Conservation (phyloP, 371 early-diverging fungal species). For the Umbelopsis sp. region DNA sequence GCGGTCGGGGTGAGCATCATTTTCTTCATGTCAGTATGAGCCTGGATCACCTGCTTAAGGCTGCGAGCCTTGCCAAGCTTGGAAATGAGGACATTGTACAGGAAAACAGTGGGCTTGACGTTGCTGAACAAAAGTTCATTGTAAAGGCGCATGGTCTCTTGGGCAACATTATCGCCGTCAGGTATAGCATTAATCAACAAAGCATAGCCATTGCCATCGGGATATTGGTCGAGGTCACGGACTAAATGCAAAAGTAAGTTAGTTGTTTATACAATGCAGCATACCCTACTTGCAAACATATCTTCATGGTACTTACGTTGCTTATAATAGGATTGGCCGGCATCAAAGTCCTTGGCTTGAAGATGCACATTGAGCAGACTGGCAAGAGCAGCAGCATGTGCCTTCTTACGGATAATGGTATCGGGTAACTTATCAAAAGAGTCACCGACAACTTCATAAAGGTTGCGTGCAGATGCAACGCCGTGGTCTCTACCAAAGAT, state of each 20-base stretch:
- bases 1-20: conserved; percentile 54
- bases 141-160: neutral
- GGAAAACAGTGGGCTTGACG: conserved; percentile 60
- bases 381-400: conserved; percentile 10
- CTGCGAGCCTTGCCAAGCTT: conserved; percentile 63
- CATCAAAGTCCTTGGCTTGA: conserved; percentile 1
- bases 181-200: conserved; percentile 32
- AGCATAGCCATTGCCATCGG: conserved; percentile 57
- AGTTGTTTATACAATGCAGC: neutral
- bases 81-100: conserved; percentile 67
- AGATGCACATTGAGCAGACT: conserved; percentile 10
- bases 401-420: neutral
- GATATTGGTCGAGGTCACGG: conserved; percentile 23
- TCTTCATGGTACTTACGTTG: neutral
- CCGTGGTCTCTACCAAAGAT: conserved; percentile 31
- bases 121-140: conserved; percentile 32
- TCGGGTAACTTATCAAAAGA: conserved; percentile 17
- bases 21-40: conserved; percentile 61
- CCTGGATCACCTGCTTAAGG: conserved; percentile 49
- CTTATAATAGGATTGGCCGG: conserved; percentile 1
- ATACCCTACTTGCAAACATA: too few species aligned
- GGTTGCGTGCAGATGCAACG: conserved; percentile 28
- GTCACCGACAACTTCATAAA: conserved; percentile 35
- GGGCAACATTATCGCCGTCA: neutral
- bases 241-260: neutral